Conservation (phyloP, 345 rosid genomes). For the Aurinia saxatilis region DNA sequence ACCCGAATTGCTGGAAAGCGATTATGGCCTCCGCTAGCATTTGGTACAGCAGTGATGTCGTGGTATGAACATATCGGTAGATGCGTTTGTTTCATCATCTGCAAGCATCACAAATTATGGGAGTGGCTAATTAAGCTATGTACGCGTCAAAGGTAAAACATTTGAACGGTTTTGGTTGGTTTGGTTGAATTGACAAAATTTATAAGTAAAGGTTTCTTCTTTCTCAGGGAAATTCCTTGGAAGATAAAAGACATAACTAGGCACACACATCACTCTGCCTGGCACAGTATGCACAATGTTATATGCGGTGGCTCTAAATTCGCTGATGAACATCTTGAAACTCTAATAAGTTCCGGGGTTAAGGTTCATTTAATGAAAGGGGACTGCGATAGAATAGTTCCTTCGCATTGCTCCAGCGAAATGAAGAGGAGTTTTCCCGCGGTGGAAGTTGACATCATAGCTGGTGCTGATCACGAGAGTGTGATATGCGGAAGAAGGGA, state of each 20-base stretch:
- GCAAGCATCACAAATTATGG: conserved; percentile 65
- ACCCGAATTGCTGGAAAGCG: conserved; percentile 47
- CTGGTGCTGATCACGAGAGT: conserved; percentile 40
- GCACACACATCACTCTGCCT: conserved; percentile 90
- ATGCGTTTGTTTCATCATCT: conserved; percentile 52
- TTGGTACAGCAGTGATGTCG: conserved; percentile 73
- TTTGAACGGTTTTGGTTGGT: background rate
- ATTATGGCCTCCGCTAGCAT: conserved; percentile 67
- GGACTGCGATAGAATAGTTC: conserved; percentile 42
- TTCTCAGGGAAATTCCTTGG: conserved; percentile 52
- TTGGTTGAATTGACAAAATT: background rate
- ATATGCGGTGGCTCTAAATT: conserved; percentile 65
- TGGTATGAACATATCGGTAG: conserved; percentile 89
- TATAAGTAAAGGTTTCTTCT: background rate
- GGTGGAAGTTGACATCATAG: conserved; percentile 37
- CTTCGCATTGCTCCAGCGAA: conserved; percentile 42
- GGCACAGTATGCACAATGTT: conserved; percentile 86
- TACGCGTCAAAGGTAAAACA: conserved; percentile 44
- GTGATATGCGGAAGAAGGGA: conserved; percentile 19
- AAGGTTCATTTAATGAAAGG: conserved; percentile 54
- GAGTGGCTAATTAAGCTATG: conserved; percentile 53
- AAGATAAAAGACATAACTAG: conserved; percentile 41
- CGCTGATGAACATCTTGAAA: conserved; percentile 41
- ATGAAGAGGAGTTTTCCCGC: conserved; percentile 43
- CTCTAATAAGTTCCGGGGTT: conserved; percentile 19